Percentiles rank a stretch among this genome's conserved stretches.
Conservation (phyloP, 208 protist genomes). For the Crithidia thermophila region DNA sequence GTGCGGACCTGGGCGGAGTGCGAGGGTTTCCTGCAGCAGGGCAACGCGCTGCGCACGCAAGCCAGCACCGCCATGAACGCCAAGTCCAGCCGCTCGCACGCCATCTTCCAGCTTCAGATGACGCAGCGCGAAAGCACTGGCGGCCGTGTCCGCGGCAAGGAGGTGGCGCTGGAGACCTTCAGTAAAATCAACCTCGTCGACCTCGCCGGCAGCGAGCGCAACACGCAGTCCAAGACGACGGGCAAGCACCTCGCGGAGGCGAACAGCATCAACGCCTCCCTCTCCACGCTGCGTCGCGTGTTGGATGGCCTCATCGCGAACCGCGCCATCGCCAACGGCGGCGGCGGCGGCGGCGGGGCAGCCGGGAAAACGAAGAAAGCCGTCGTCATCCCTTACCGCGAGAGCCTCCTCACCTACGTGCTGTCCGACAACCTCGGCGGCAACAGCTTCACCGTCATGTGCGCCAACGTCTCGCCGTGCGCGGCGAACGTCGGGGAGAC, state of each 20-base stretch:
- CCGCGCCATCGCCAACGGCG: background rate
- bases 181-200: slow-evolving; percentile 85
- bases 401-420: slow-evolving; percentile 93
- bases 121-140: slow-evolving; percentile 60
- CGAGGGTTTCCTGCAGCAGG: slow-evolving; percentile 60
- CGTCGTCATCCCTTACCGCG: slow-evolving; percentile 69
- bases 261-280: slow-evolving; percentile 80
- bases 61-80: slow-evolving; percentile 91
- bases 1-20: slow-evolving; percentile 73
- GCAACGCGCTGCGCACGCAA: slow-evolving; percentile 69
- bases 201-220: slow-evolving; percentile 74
- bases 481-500: slow-evolving; percentile 66
- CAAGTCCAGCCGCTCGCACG: slow-evolving; percentile 93
- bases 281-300: slow-evolving; percentile 78
- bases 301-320: slow-evolving; percentile 61
- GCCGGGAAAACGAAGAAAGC: slow-evolving; percentile 27
- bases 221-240: slow-evolving; percentile 33
- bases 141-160: slow-evolving; percentile 78
- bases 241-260: slow-evolving; percentile 60
- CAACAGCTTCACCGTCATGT: slow-evolving; percentile 84
- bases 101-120: slow-evolving; percentile 93
- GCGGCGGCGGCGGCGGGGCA: background rate
- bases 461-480: slow-evolving; percentile 82
- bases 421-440: slow-evolving; percentile 85
- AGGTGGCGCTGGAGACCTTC: slow-evolving; percentile 39